Evolutionary conservation across 257 asterid genomes (phyloP).

Genomic region (Salvia miltiorrhiza): DNA sequence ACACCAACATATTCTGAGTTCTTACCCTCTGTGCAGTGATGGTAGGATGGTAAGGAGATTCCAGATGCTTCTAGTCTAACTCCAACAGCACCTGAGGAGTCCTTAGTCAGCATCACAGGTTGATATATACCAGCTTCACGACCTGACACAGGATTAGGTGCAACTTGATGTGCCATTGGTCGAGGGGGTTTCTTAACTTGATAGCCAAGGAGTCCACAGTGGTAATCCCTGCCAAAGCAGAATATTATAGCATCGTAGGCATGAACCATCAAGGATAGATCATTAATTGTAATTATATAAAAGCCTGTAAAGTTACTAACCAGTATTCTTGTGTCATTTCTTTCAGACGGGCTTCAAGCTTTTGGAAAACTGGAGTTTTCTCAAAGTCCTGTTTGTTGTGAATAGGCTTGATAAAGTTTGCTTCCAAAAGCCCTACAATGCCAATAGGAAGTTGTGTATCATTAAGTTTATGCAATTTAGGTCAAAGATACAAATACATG

Average conservation of each 20-base stretch:
- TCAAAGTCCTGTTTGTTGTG: conserved; percentile 97
- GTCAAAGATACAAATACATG: conserved; percentile 15
- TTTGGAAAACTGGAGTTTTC: conserved; percentile 87
- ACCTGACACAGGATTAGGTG: conserved; percentile 26
- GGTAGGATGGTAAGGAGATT: conserved; percentile 18
- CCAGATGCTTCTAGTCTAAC: conserved; percentile 24
- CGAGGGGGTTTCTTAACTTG: conserved; percentile 34
- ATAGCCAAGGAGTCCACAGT: conserved; percentile 85
- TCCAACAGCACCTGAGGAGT: conserved; percentile 29
- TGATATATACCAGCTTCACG: conserved; percentile 39
- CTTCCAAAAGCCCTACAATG: conserved; percentile 79
- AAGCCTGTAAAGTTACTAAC: conserved; percentile 34
- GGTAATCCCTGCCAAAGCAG: conserved; percentile 54
- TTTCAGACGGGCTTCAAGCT: conserved; percentile 82
- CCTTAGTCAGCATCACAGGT: conserved; percentile 44
- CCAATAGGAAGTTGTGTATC: conserved; percentile 16
- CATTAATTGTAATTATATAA: neutral
- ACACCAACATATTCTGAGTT: neutral
- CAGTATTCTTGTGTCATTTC: conserved; percentile 89
- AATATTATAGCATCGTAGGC: conserved; percentile 11
- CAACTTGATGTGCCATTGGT: conserved; percentile 27
- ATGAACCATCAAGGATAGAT: conserved; percentile 11
- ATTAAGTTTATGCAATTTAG: conserved; percentile 7
- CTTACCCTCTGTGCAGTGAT: conserved; percentile 31
- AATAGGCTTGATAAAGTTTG: conserved; percentile 78